Evolutionary conservation across 306 rosid genomes (phyloP).

Genomic region (Cucumis sativus): DNA sequence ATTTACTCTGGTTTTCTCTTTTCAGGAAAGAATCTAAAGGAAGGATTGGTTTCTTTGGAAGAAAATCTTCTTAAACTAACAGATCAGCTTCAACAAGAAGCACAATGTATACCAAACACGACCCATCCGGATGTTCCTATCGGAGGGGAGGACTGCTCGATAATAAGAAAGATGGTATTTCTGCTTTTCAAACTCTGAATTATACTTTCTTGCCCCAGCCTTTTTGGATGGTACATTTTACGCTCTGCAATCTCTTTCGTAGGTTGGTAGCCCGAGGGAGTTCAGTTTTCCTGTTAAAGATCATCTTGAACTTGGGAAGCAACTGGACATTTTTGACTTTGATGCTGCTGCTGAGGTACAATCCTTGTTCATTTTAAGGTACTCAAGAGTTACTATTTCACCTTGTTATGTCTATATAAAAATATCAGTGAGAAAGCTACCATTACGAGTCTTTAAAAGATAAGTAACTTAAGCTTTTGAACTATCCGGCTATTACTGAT

Average conservation of each 20-base stretch:
- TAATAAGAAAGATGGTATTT: constrained; percentile 50
- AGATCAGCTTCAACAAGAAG: constrained; percentile 82
- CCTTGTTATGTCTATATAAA: neutral
- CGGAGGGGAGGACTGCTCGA: constrained; percentile 81
- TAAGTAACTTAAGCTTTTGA: too few relatives aligned
- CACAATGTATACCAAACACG: constrained; percentile 73
- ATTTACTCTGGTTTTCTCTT: neutral
- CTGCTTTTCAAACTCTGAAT: constrained; percentile 3
- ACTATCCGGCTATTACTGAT: too few relatives aligned
- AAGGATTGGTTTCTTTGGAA: constrained; percentile 59
- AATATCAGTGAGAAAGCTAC: neutral
- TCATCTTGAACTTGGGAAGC: constrained; percentile 89
- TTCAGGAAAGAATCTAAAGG: constrained; percentile 86
- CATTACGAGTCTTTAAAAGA: too few relatives aligned
- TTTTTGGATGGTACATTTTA: neutral
- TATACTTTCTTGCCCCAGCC: neutral
- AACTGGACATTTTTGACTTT: constrained; percentile 75
- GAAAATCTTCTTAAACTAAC: constrained; percentile 69
- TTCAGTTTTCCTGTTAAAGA: constrained; percentile 71
- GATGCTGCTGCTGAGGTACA: constrained; percentile 96
- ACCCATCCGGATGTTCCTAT: constrained; percentile 83
- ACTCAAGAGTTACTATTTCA: constrained; percentile 1
- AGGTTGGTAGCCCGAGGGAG: constrained; percentile 55
- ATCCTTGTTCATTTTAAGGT: constrained; percentile 16
- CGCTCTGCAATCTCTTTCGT: constrained; percentile 11